Evolutionary conservation across 2,329 filamentous ascomycete genomes (phyloP), one percentile per base, ranked within the genome.

Genomic region (Pseudonectria buxi): DNA sequence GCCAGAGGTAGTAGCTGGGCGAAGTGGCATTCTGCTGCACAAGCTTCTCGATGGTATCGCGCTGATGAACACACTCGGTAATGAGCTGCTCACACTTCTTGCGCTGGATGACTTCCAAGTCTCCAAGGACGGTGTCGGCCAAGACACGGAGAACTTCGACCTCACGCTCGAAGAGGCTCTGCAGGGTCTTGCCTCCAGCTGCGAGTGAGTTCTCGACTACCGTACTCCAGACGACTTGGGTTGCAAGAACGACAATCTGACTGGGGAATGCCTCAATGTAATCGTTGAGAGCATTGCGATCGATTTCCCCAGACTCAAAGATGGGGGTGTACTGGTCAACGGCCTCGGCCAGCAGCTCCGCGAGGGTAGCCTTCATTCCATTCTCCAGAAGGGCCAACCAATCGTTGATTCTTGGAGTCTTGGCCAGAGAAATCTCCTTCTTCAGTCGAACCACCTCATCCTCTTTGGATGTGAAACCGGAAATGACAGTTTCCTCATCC

Each of bases 31-130:
- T 82, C 30, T 77, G 71, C 30, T 82, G 74, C 31, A 89, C 75
- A 16, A 99, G 77, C 61, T 86, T 94, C 55, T 90, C 83, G 45
- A 96, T 92, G 13, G 83, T 78, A 60, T 98, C 92, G 42, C 92
- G 84, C 62, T 99, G 94, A 58, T 98, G 92, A 11, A 99, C 92
- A 56, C 92, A 96, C 59, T 98, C 94, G 0, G 94, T 99, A 56
- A 99, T 98, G 47, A 98, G 76, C 62, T 95, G 90, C 61, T 99
- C 92, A 62, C 90, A 98, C 68, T 95, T 95, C 72, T 95, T 95
- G 44, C 92, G 78, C 55, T 85, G 78, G 32, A 95, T 84, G 6
- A 86, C 70, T 47, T 89, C 84, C 14, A 98, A 75, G 53, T 98
- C 89, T 26, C 86, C 86, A 12, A 98, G 72, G 10, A 99, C 92